phyloP scores from a whole-genome alignment of 1,284 basidiomycete genomes.

The Ceratorhiza oryzae-sativae region DNA sequence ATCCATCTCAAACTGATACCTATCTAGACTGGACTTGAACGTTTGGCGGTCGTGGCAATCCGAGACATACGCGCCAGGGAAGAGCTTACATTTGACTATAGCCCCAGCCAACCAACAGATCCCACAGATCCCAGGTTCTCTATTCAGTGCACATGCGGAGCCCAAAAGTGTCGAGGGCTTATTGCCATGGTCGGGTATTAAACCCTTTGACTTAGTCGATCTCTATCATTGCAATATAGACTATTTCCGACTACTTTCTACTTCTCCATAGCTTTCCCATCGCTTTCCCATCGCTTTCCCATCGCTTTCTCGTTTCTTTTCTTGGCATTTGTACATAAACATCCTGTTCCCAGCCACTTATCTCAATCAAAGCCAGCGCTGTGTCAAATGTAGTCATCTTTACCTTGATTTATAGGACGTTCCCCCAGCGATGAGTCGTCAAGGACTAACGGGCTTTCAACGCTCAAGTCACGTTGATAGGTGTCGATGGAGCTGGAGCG shows the following conservation, averaged over 20 bases:
- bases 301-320: too few relatives aligned
- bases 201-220: neutral
- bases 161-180: slow-evolving; percentile 23
- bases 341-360: too few relatives aligned
- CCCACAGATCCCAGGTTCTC: neutral
- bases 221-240: neutral
- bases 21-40: slow-evolving; percentile 24
- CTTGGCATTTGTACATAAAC: neutral
- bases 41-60: slow-evolving; percentile 31
- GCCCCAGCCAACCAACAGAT: slow-evolving; percentile 1
- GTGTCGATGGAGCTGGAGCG: too few relatives aligned
- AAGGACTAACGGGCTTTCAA: too few relatives aligned
- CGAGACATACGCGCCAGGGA: slow-evolving; percentile 30
- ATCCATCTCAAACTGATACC: neutral
- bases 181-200: neutral
- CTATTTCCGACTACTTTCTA: neutral
- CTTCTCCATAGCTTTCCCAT: too few relatives aligned
- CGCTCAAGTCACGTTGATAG: too few relatives aligned
- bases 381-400: too few relatives aligned
- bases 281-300: too few relatives aligned
- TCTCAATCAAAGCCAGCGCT: too few relatives aligned
- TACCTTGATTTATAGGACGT: too few relatives aligned
- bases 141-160: slow-evolving; percentile 10
- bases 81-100: slow-evolving; percentile 41
- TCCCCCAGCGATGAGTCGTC: too few relatives aligned